Conservation (phyloP, 2,329 filamentous ascomycete species). For the Phyllosticta citrichinensis region DNA sequence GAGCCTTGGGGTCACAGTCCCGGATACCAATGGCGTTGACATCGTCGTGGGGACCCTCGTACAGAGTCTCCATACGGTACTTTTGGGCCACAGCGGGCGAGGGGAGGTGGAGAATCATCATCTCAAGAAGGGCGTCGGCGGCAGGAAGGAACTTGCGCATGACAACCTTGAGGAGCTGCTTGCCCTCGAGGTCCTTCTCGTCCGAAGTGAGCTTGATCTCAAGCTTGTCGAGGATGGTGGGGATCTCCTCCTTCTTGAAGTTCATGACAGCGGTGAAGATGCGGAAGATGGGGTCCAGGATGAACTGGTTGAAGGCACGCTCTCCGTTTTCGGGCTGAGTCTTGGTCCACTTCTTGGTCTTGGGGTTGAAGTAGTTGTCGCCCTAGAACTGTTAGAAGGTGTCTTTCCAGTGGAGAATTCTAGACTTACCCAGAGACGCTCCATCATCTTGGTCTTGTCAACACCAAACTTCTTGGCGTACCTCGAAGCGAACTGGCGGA, state of each 20-base stretch:
- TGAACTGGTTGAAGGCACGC: slow-evolving; percentile 99
- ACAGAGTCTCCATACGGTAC: slow-evolving; percentile 97
- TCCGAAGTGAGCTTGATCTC: slow-evolving; percentile 80
- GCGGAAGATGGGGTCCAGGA: slow-evolving; percentile 99
- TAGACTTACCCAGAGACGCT: slow-evolving; percentile 83
- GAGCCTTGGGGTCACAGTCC: slow-evolving; percentile 94
- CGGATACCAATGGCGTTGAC: slow-evolving; percentile 92
- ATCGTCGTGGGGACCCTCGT: slow-evolving; percentile 94
- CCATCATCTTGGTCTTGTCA: slow-evolving; percentile 99
- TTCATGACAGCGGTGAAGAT: slow-evolving; percentile 96
- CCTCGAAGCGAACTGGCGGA: slow-evolving; percentile 90
- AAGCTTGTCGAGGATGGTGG: slow-evolving; percentile 79
- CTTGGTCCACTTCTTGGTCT: slow-evolving; percentile 99
- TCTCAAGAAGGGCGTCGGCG: slow-evolving; percentile 95
- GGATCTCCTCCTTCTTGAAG: slow-evolving; percentile 92
- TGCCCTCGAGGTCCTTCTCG: slow-evolving; percentile 91
- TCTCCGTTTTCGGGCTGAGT: slow-evolving; percentile 75
- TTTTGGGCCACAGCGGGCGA: slow-evolving; percentile 91
- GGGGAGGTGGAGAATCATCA: slow-evolving; percentile 99
- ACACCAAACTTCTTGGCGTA: slow-evolving; percentile 99
- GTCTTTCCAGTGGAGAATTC: background rate
- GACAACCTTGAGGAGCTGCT: slow-evolving; percentile 93
- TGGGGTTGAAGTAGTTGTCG: slow-evolving; percentile 99
- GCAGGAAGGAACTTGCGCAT: slow-evolving; percentile 99
- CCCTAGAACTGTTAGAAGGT: slow-evolving; percentile 41